phyloP scores from a whole-genome alignment of 495 filamentous ascomycete species.

The Cudoniella acicularis region DNA sequence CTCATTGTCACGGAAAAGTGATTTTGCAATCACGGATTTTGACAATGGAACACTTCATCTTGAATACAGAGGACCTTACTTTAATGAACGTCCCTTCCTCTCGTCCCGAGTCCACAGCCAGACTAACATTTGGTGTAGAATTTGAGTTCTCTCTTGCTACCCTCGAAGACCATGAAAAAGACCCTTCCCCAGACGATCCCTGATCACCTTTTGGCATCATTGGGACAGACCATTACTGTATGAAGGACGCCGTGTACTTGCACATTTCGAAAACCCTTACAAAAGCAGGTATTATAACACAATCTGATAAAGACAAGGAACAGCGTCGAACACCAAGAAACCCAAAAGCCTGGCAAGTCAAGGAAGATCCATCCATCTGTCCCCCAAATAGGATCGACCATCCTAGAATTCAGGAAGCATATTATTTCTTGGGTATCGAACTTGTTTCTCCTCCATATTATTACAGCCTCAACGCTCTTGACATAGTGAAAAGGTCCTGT shows the following conservation, averaged over 20 bases:
- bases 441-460: not conserved
- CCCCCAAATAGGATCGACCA: not conserved
- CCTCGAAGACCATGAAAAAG: not conserved
- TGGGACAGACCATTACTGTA: not conserved
- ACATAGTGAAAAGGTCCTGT: not conserved
- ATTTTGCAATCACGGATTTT: no score
- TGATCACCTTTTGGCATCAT: not conserved
- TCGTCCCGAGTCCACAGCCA: not conserved
- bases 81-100: no score
- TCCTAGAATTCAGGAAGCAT: not conserved
- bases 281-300: not conserved
- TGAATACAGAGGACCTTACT: no score
- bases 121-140: not conserved
- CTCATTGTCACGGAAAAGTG: no score
- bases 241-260: not conserved
- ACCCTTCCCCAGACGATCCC: not conserved
- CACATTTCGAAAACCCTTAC: not conserved
- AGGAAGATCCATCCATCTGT: not conserved
- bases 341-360: not conserved
- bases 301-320: no score
- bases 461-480: not conserved
- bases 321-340: no score
- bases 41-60: no score
- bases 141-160: not conserved
- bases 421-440: not conserved